A percentile compares a stretch with the other conserved stretches of the same genome.
These are phyloP conservation scores for Debaryomyces castellii DNA, from an alignment of 805 yeast genomes.

Conservation along the genomic window DNA sequence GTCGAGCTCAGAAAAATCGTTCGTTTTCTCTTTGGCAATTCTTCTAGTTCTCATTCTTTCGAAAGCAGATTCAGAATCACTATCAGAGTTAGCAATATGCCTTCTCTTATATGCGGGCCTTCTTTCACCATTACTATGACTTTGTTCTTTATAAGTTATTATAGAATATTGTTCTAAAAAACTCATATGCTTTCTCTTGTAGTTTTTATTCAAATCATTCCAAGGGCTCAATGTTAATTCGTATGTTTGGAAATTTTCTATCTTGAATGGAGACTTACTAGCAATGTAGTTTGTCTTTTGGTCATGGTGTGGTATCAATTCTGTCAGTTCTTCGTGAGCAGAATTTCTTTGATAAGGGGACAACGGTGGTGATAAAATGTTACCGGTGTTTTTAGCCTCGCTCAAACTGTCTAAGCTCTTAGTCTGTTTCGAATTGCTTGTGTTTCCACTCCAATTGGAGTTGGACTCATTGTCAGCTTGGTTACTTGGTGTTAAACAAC, in stretches of 20 bases:
- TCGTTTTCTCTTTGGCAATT: slow-evolving; percentile 40
- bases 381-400: slow-evolving; percentile 3
- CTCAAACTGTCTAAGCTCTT: slow-evolving; percentile 5
- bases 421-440: background rate
- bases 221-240: slow-evolving; percentile 54
- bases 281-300: slow-evolving; percentile 12
- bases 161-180: slow-evolving; percentile 54
- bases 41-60: slow-evolving; percentile 65
- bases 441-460: background rate
- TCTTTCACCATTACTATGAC: slow-evolving; percentile 4
- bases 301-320: background rate
- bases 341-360: slow-evolving; percentile 37
- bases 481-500: slow-evolving; percentile 31
- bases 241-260: slow-evolving; percentile 47
- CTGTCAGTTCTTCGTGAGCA: slow-evolving; percentile 1
- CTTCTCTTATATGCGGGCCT: slow-evolving; percentile 11
- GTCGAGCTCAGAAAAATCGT: slow-evolving; percentile 6
- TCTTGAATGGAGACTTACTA: slow-evolving; percentile 40
- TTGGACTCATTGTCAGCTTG: slow-evolving; percentile 9
- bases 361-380: slow-evolving; percentile 47
- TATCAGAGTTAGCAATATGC: slow-evolving; percentile 26
- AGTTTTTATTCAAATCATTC: slow-evolving; percentile 42
- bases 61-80: slow-evolving; percentile 28
- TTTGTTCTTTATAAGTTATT: slow-evolving; percentile 14
- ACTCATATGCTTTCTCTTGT: slow-evolving; percentile 47